Base-by-base conservation (phyloP, 805 yeast genomes). In the Wickerhamomyces rabaulensis region DNA sequence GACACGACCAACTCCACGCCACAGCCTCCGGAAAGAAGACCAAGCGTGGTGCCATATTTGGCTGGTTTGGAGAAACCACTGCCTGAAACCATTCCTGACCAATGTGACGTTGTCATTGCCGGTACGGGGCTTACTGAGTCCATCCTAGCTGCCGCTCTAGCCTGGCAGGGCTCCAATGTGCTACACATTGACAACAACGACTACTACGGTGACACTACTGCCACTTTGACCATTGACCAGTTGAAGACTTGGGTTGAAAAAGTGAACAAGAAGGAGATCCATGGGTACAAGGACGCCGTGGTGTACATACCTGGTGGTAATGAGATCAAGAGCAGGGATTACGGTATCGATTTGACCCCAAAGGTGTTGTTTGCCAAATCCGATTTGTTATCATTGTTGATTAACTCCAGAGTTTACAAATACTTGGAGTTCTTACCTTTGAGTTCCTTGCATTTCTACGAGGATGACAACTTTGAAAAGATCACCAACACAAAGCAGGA, bases 91-190 rank as follows among this genome's bases (percentile, higher is more conserved):
- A 75, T 79, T 31, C 81, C 94, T 7, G 87, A 83, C 25, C 69
- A 82, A 51, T 87, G 89, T 55, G 99, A 94, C 61, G 96, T 94
- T 13, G 73, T 94, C 26, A 86, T 94, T 46, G 80, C 86, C 52
- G 99, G 99, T 33, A 92, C 99, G 0, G 98, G 98, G 4, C 72
- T 94, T 38, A 84, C 82, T 2, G 96, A 94, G 64, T 80, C 89
- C 54, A 82, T 94, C 12, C 67, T 90, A 42, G 97, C 98, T 0
- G 96, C 97, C 12, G 92, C 97, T 0, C 73, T 94, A 41, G 85
- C 97, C 12, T 94, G 99, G 98, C 96, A 89, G 57, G 99, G 99
- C n/a, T 81, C 94, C n/a, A 81, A 77, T 53, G 97, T 94, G 9
- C 70, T 94, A 39, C 99, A 94, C 61, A 80, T 94, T 26, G 99